Conservation (phyloP, 2,329 filamentous ascomycete species). For the Metarhizium brunneum region DNA sequence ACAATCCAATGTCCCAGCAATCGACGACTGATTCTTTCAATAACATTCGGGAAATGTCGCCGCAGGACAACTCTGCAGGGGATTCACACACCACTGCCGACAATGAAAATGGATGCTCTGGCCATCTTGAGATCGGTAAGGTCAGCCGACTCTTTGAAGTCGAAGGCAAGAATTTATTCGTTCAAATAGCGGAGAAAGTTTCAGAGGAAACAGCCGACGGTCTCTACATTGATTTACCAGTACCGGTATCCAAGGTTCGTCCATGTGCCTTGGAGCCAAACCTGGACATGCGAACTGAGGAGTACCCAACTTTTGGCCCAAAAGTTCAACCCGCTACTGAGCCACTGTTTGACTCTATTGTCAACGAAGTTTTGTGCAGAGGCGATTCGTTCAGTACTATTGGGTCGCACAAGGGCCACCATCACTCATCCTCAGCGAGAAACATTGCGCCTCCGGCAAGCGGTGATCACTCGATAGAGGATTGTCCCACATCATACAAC, state of each 20-base stretch:
- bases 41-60: not conserved
- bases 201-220: not conserved
- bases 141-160: not conserved
- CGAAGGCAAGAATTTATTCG: not conserved
- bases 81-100: not conserved
- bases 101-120: not conserved
- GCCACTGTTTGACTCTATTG: not conserved
- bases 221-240: not conserved
- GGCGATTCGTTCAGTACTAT: not conserved
- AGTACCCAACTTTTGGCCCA: not conserved
- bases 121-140: not conserved
- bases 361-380: not conserved
- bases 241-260: constrained; percentile 14
- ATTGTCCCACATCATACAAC: not conserved
- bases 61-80: not conserved
- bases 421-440: not conserved
- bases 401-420: constrained; percentile 2
- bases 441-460: not conserved
- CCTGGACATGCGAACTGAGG: not conserved
- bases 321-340: not conserved
- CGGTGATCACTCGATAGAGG: not conserved
- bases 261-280: constrained; percentile 8
- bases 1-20: constrained; percentile 4
- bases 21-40: constrained; percentile 4
- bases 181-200: not conserved